These are phyloP conservation scores for Aristolochia californica DNA, from an alignment of 164 flowering plant genomes.

Conservation along the genomic window DNA sequence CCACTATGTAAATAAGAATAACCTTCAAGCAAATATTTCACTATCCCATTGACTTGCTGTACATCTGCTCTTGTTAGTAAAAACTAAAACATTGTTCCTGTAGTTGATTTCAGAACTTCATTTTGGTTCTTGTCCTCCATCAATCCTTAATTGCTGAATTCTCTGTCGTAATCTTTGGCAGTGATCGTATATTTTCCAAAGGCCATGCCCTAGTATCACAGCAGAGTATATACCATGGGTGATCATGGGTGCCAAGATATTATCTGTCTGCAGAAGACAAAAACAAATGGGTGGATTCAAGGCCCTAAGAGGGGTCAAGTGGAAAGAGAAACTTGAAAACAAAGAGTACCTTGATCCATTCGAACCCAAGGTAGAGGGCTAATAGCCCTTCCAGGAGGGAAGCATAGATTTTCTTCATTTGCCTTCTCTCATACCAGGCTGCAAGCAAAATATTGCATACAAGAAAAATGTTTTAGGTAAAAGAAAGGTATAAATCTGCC, in stretches of 20 bases:
- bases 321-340: neutral
- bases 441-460: no score
- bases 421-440: slow-evolving; percentile 93
- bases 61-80: slow-evolving; percentile 8
- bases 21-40: no score
- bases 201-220: slow-evolving; percentile 74
- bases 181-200: slow-evolving; percentile 82
- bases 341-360: slow-evolving; percentile 75
- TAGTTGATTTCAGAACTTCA: neutral
- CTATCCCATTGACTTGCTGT: neutral
- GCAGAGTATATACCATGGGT: slow-evolving; percentile 91
- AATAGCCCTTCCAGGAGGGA: slow-evolving; percentile 78
- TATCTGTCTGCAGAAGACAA: slow-evolving; percentile 42
- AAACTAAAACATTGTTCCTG: neutral
- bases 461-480: neutral
- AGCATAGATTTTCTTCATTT: slow-evolving; percentile 87
- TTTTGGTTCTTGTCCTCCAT: slow-evolving; percentile 21
- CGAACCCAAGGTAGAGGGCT: slow-evolving; percentile 90
- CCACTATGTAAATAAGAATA: no score
- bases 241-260: slow-evolving; percentile 79
- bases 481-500: no score
- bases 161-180: slow-evolving; percentile 61
- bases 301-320: no score
- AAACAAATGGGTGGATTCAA: no score
- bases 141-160: slow-evolving; percentile 50